Evolutionary conservation across 1,139 yeast genomes (phyloP), one percentile per base, ranked within the genome.

Genomic region (Saccharomyces pastorianus): DNA sequence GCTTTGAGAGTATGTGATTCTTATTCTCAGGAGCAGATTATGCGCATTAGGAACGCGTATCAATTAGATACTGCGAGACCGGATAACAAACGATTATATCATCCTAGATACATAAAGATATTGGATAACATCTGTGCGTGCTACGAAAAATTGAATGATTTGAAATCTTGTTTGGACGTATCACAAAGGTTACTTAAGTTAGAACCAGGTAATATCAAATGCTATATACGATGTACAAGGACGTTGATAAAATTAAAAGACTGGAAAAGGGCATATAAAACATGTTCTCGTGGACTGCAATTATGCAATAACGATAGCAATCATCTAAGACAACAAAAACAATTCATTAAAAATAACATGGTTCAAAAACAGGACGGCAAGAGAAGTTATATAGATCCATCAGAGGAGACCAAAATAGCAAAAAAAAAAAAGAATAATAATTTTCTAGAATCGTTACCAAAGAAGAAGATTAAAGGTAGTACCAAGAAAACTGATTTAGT

Each of bases 201-300:
- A 1, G 86, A 83, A 50, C 86, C 88, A 0, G 69, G 76, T 48
- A 78, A 82, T 47, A 74, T 84, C 59, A 83, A 80, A 64, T 84
- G 87, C 0, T 83, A 83, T 60, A 68, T 84, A 28, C 65, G 89
- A 46, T 32, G 38, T 44, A 34, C 23, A 11, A 41, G 49, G 25
- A 42, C 25, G 11, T 44, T 20, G 32, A 50, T 50, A 44, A 29
- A 31, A 23, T 13, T 29, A 17, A 42, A 29, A 6, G 26, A 29
- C 8, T 26, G 17, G 29, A 28, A 13, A 7, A 20, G 32, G n/a
- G 31, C 28, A 27, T 14, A 20, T 29, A 13, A 47, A 26, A 11
- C 29, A 27, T 26, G 38, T 42, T 25, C 28, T 23, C 26, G 27
- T 51, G n/a, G 20, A 8, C 14, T 14, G 28, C 38, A 34, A 26